A percentile compares a stretch with the other conserved stretches of the same genome.
phyloP scores from a whole-genome alignment of 2,329 filamentous ascomycete genomes.

The Fusarium tuaranense region DNA sequence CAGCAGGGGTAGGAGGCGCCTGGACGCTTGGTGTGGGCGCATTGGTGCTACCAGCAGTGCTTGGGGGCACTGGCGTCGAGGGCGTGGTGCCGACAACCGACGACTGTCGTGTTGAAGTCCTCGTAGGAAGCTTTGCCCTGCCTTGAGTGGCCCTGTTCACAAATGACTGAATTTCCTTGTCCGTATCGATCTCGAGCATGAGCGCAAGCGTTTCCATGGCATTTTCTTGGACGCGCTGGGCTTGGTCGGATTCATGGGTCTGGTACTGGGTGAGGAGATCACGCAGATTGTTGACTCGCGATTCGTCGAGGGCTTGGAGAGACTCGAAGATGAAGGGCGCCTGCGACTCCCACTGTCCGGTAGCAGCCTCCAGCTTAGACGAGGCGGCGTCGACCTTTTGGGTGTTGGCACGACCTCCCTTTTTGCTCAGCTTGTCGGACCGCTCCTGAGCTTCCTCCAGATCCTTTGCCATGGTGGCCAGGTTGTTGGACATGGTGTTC shows the following conservation, averaged over 20 bases:
- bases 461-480: slow-evolving; percentile 84
- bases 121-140: slow-evolving; percentile 51
- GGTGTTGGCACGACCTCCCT: slow-evolving; percentile 80
- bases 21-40: slow-evolving; percentile 23
- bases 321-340: slow-evolving; percentile 95
- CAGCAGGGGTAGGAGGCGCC: slow-evolving; percentile 25
- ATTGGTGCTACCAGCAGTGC: slow-evolving; percentile 41
- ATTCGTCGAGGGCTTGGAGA: slow-evolving; percentile 91
- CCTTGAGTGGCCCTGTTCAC: slow-evolving; percentile 58
- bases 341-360: slow-evolving; percentile 90
- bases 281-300: slow-evolving; percentile 87
- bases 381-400: slow-evolving; percentile 82
- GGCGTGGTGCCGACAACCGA: slow-evolving; percentile 48
- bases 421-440: slow-evolving; percentile 84
- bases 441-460: slow-evolving; percentile 87
- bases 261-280: slow-evolving; percentile 93
- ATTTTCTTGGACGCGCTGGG: slow-evolving; percentile 79
- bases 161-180: slow-evolving; percentile 86
- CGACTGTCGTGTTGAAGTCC: slow-evolving; percentile 56
- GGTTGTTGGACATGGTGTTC: slow-evolving; percentile 82
- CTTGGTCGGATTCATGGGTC: slow-evolving; percentile 90
- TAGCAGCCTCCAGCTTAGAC: slow-evolving; percentile 80
- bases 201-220: slow-evolving; percentile 85
- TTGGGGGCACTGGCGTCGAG: slow-evolving; percentile 43
- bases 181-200: slow-evolving; percentile 87